Evolutionary conservation across 2,329 filamentous ascomycete genomes (phyloP).

Genomic region (Colletotrichum plurivorum): DNA sequence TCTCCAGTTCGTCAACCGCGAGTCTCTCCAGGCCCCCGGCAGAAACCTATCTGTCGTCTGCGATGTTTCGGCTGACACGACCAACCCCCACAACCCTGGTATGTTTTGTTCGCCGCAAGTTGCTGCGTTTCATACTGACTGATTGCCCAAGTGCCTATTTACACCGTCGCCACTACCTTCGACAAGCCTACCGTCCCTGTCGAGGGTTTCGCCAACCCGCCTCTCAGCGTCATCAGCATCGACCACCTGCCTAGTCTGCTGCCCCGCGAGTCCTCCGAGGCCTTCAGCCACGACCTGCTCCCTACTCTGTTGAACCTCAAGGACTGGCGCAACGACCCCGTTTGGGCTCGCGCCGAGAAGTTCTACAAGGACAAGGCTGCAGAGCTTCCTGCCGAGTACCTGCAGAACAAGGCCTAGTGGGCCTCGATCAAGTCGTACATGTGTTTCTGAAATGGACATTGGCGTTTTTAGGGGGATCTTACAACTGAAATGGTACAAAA

Average conservation of each 20-base stretch:
- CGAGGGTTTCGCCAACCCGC: constrained; percentile 68
- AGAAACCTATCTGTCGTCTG: constrained; percentile 85
- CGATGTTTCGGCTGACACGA: constrained; percentile 84
- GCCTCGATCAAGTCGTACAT: constrained; percentile 30
- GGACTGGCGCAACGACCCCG: constrained; percentile 77
- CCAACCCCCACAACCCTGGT: constrained; percentile 74
- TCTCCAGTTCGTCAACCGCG: constrained; percentile 75
- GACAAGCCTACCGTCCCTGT: constrained; percentile 88
- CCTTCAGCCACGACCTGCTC: constrained; percentile 84
- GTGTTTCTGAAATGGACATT: constrained; percentile 30
- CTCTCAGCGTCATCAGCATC: constrained; percentile 87
- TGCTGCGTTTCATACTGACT: constrained; percentile 39
- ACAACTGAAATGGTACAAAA: constrained; percentile 11
- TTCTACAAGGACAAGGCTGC: constrained; percentile 87
- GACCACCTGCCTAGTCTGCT: constrained; percentile 88
- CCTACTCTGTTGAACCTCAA: constrained; percentile 84
- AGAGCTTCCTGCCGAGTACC: constrained; percentile 64
- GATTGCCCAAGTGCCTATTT: constrained; percentile 75
- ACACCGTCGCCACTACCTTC: constrained; percentile 88
- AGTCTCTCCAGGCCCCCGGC: constrained; percentile 75
- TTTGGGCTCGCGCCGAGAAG: constrained; percentile 90
- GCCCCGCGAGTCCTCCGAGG: constrained; percentile 88
- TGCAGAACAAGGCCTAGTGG: constrained; percentile 38
- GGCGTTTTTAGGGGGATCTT: constrained; percentile 29
- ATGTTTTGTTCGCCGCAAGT: not conserved